These are phyloP conservation scores for Medicago arabica DNA, from an alignment of 306 rosid species.

Conservation along the genomic window DNA sequence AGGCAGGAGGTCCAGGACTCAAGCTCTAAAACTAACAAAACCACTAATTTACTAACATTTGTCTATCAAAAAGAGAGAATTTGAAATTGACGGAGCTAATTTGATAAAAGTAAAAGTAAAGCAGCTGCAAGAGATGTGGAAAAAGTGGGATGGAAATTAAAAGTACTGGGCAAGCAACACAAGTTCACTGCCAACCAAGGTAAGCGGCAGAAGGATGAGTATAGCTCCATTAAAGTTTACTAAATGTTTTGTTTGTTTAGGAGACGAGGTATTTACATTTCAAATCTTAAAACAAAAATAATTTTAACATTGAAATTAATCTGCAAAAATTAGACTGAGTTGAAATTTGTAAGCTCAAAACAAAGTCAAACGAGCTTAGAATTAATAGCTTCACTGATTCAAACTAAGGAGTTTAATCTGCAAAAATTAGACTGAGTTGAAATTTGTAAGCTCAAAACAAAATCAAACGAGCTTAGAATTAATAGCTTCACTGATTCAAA, in stretches of 20 bases:
- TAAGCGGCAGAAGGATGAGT: conserved; percentile 8
- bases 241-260: background rate
- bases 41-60: background rate
- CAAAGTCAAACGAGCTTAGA: conserved; percentile 14
- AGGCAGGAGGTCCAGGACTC: background rate
- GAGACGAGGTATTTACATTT: background rate
- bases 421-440: background rate
- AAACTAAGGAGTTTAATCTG: background rate
- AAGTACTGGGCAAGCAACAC: conserved; percentile 20
- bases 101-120: conserved; percentile 9
- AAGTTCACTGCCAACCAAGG: conserved; percentile 4
- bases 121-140: background rate
- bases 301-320: background rate
- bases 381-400: background rate
- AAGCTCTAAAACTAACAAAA: background rate
- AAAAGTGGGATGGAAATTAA: background rate
- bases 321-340: background rate
- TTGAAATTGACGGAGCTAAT: background rate
- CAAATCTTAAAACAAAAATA: background rate
- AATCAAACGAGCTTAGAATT: conserved; percentile 8
- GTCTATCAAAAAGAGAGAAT: background rate
- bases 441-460: conserved; percentile 24
- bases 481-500: background rate
- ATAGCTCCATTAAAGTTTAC: conserved; percentile 13
- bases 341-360: conserved; percentile 14